Base-by-base conservation (phyloP, 2,329 filamentous ascomycete species). In the Phialophora macrospora region DNA sequence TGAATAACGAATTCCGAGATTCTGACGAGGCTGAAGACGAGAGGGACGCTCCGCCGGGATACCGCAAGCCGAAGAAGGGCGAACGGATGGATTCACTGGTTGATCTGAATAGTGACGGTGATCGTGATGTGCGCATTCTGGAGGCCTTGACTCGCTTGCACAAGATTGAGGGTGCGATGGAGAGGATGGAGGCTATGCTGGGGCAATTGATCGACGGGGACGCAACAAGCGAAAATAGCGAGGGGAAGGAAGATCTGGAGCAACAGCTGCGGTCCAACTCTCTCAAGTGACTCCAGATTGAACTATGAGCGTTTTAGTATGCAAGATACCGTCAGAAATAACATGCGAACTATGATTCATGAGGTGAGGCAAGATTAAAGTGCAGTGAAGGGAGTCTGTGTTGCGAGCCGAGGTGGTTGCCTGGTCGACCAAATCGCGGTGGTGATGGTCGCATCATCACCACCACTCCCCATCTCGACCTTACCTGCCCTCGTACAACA, bases 101-200 rank as follows among this genome's bases (percentile, higher is more conserved):
- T 14, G 61, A 55, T 26, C 17, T 70, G 20, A 68, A 70, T 41
- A 56, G 67, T n/a, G 58, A 70, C 41, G 55, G 67, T 24, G 60
- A 62, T 44, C 65, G 55, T 11, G 58, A 68, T 28, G 32, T 51
- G n/a, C 55, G 57, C 17, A 41, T 69, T 4, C 59, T 69, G 55
- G 71, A 72, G 48, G 70, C 71, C 5, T 72, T 67, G 49, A 65
- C 67, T 20, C 32, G 71, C 46, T 44, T 72, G 46, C 68, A 70
- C 46, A 68, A 68, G 34, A 64, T 72, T 48, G 71, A 72, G 54
- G 62, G 69, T 22, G 66, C 70, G 12, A 60, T 72, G 61, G 59
- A 60, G 17, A 68, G 67, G 60, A 70, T 72, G 49, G 71, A 72
- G 52, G 55, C 62, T 14, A 64, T 72, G 64, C 32, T 72, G 28